A percentile compares a stretch with the other conserved stretches of the same genome.
phyloP scores from a whole-genome alignment of 768 basidiomycete genomes.

The Calocybe gangraenosa region DNA sequence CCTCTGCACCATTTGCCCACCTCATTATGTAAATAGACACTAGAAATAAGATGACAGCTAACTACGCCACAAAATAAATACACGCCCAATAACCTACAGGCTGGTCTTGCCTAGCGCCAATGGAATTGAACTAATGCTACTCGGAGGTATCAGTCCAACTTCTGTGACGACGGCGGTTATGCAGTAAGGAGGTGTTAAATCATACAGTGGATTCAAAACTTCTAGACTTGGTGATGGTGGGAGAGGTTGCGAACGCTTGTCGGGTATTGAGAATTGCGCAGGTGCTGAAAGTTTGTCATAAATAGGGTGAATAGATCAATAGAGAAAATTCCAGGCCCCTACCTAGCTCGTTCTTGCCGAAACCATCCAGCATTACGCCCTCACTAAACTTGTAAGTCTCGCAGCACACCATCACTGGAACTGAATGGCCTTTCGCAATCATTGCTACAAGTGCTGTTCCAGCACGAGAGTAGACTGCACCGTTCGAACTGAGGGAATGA shows the following conservation, averaged over 20 bases:
- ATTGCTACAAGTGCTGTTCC: slow-evolving; percentile 96
- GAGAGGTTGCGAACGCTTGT: slow-evolving; percentile 19
- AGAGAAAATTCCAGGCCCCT: slow-evolving; percentile 17
- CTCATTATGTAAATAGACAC: slow-evolving; percentile 3
- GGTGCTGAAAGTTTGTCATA: slow-evolving; percentile 27
- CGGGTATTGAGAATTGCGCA: slow-evolving; percentile 25
- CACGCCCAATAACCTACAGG: slow-evolving; percentile 17
- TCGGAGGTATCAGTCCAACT: slow-evolving; percentile 92
- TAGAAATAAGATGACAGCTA: slow-evolving; percentile 4
- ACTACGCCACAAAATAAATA: slow-evolving; percentile 6
- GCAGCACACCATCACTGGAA: slow-evolving; percentile 95
- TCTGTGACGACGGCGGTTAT: slow-evolving; percentile 98
- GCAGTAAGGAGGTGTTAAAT: slow-evolving; percentile 86
- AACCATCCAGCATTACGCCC: slow-evolving; percentile 86
- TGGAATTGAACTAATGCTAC: slow-evolving; percentile 82
- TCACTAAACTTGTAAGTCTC: slow-evolving; percentile 99
- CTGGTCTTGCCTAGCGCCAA: slow-evolving; percentile 56
- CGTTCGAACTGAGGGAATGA: slow-evolving; percentile 92
- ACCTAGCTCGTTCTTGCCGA: slow-evolving; percentile 97
- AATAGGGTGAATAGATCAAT: not conserved
- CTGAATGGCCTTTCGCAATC: slow-evolving; percentile 85
- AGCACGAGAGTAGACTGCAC: slow-evolving; percentile 88
- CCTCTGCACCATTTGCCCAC: slow-evolving; percentile 7
- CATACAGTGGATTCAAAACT: slow-evolving; percentile 85
- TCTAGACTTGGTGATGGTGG: slow-evolving; percentile 55